phyloP scores from a whole-genome alignment of 2,329 filamentous ascomycete species.

The Elsinoe fawcettii region DNA sequence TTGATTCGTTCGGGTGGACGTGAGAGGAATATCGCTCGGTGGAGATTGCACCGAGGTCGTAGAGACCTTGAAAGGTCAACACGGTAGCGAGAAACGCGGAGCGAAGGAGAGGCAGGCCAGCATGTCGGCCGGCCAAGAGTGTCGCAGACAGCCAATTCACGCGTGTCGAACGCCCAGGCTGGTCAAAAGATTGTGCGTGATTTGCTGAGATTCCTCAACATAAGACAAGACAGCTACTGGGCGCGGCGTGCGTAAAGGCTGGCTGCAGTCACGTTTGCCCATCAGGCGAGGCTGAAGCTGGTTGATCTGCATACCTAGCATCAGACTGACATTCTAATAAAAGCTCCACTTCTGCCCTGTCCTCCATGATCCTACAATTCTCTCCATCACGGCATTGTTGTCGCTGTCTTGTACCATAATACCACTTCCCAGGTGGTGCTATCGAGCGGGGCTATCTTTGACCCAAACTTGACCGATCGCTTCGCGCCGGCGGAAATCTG shows the following conservation, averaged over 20 bases:
- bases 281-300: conserved; percentile 10
- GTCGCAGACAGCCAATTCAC: not conserved
- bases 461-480: not conserved
- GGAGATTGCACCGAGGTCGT: not conserved
- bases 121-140: not conserved
- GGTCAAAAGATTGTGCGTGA: conserved; percentile 8
- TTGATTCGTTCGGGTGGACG: not conserved
- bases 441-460: conserved; percentile 8
- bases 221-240: conserved; percentile 3
- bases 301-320: not conserved
- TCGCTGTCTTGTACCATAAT: not conserved
- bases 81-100: not conserved
- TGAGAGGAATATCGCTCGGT: not conserved
- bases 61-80: not conserved
- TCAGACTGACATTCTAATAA: conserved; percentile 3
- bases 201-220: not conserved
- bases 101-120: not conserved
- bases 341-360: not conserved
- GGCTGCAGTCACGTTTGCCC: not conserved
- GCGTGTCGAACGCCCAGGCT: not conserved
- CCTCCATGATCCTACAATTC: not conserved
- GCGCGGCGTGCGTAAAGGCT: conserved; percentile 9
- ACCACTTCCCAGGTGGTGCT: conserved; percentile 8
- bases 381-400: not conserved
- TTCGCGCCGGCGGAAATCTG: conserved; percentile 9